Evolutionary conservation across 768 basidiomycete genomes (phyloP), one percentile per base, ranked within the genome.

Genomic region (Rhizopogon salebrosus): DNA sequence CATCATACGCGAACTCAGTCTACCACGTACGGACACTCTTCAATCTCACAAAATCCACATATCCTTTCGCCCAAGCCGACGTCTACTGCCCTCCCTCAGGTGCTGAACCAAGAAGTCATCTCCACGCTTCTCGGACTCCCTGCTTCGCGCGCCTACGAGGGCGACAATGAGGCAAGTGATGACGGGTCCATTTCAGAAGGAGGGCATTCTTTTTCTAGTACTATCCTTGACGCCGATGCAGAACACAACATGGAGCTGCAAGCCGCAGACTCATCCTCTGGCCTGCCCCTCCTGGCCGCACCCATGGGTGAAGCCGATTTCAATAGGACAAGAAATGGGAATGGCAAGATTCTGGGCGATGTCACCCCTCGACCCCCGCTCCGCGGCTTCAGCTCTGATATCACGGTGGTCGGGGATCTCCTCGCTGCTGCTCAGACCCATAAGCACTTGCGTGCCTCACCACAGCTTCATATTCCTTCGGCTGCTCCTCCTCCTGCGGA

Each of bases 81-180:
- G 2, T 72, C 72, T 1, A 74, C 72, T 3, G 60, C 77, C 10
- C 70, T 74, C 6, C 85, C 86, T 0, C 85, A 88, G 62, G 76
- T 89, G 18, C 77, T 90, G 41, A 83, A 80, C 48, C 82, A 85
- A 62, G 80, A 87, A 51, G 87, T 89, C 36, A 80, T 88, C 35
- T 80, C 80, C 2, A 73, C 78, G 3, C 75, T 90, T 8, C 72
- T 88, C 3, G 85, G 87, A 4, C 70, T 85, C 37, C 68, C 71
- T 2, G 67, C 70, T 5, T 71, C 69, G 7, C 68, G 72, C 31
- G 63, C 70, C 45, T 70, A 79, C 24, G 83, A 84, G 62, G 82
- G 80, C 7, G 83, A 84, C 53, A 82, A 83, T 52, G 83, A 84
- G 60, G 55, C 62, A 45, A 64, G 70, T 26, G 62, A 64, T 31